A percentile compares a stretch with the other conserved stretches of the same genome.
Evolutionary conservation across 2,329 filamentous ascomycete species (phyloP).

Genomic region (Aspergillus clavatus): DNA sequence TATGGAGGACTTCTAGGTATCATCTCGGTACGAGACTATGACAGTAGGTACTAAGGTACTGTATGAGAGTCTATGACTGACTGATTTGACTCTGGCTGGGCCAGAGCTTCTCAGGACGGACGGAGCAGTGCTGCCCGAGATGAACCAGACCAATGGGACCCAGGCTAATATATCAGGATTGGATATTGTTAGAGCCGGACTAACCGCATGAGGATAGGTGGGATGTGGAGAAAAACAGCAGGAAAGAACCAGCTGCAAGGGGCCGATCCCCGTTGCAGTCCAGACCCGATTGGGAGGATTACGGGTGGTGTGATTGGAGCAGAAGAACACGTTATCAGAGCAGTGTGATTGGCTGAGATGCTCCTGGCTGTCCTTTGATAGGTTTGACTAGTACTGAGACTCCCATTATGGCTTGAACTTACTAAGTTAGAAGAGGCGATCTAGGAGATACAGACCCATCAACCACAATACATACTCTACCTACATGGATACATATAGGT

Average conservation of each 20-base stretch:
- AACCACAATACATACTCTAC: too few relatives aligned
- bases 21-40: too few relatives aligned
- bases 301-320: constrained; percentile 19
- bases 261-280: constrained; percentile 25
- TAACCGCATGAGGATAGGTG: constrained; percentile 2
- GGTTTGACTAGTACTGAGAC: too few relatives aligned
- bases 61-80: too few relatives aligned
- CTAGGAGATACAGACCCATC: too few relatives aligned
- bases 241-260: constrained; percentile 21
- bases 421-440: too few relatives aligned
- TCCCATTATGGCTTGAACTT: too few relatives aligned
- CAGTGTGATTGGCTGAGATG: constrained; percentile 20
- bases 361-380: constrained; percentile 1
- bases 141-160: not conserved
- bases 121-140: not conserved
- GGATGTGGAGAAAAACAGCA: constrained; percentile 19
- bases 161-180: not conserved
- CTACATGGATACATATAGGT: too few relatives aligned
- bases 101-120: not conserved
- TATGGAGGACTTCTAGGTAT: too few relatives aligned
- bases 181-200: not conserved
- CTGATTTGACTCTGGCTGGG: too few relatives aligned
- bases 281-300: constrained; percentile 15
- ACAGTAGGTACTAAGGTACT: too few relatives aligned
- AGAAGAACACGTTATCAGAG: constrained; percentile 17